A percentile compares a stretch with the other conserved stretches of the same genome.
phyloP scores from a whole-genome alignment of 768 basidiomycete genomes.

The Suillus hirtellus region DNA sequence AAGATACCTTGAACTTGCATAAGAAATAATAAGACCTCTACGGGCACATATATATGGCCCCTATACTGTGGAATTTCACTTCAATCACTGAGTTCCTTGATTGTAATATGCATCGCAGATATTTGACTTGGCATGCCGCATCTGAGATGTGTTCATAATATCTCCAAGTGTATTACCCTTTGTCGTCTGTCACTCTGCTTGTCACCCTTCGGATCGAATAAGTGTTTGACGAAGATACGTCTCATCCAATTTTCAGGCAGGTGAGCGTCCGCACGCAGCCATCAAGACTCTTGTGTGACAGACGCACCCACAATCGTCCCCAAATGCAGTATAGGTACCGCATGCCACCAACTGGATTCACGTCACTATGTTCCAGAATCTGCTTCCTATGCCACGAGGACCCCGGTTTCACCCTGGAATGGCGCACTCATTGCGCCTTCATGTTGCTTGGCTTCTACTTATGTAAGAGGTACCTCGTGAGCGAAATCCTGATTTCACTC shows the following conservation, averaged over 20 bases:
- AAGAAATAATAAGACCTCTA: conserved; percentile 8
- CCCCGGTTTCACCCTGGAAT: background rate
- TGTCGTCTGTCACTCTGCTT: background rate
- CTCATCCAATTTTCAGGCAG: background rate
- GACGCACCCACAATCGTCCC: background rate
- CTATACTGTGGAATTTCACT: background rate
- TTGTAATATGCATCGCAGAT: background rate
- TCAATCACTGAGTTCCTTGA: background rate
- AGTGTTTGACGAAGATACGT: background rate
- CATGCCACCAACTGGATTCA: background rate
- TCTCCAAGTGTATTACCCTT: background rate
- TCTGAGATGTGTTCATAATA: background rate
- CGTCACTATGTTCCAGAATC: background rate
- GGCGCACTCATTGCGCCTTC: background rate
- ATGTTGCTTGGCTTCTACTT: background rate
- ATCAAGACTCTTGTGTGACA: background rate
- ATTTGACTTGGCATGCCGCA: background rate
- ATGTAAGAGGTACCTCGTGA: background rate
- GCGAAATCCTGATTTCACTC: background rate
- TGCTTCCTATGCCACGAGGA: background rate
- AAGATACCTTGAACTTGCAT: conserved; percentile 83
- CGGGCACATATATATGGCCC: background rate
- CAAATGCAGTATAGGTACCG: background rate
- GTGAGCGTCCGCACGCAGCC: background rate
- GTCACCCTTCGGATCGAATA: background rate